Base-by-base conservation (phyloP, 2,329 filamentous ascomycete species). In the Microcera coccophila region DNA sequence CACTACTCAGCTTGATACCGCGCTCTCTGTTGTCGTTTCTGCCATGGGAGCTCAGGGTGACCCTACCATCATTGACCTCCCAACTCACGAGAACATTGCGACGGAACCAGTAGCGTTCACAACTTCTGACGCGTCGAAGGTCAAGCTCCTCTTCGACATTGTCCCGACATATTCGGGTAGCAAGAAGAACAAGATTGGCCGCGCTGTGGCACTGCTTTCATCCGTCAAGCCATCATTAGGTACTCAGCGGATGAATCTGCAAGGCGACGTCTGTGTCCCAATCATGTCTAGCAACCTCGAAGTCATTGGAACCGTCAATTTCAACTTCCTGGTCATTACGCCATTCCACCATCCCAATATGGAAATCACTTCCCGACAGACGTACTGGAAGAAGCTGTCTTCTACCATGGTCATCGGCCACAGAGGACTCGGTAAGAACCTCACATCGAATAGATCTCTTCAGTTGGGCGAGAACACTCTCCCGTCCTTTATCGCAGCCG, bases 381-480 rank as follows among this genome's bases (percentile, higher is more conserved):
- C 90, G 1, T 98, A 97, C 65, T 98, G 91, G 91, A 95, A 89
- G 69, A 94, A 89, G 63, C 73, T 95, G 62, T 80, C 86, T 11
- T 87, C 88, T 3, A 91, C 91, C 2, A 95, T 94, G 87, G 79
- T 84, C 14, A 82, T 84, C 45, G 79, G 81, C 11, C 81, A 84
- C 60, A 74, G 81, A 59, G 84, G 90, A 15, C 72, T 97, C 20
- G 93, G 93, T 53, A 97, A 97, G 72, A 98, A 98, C 63, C 77
- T 87, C 48, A 77, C 83, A 11, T 82, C 84, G 21, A 87, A 89
- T 61, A 87, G 84, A 48, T 96, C 90, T 2, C 73, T 98, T 24
- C 94, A 98, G 62, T 75, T 98, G 1, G 94, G 93, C 46, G 93
- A 98, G 67, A 98, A 98, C 64, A 98, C 93, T 0, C 76, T 98